Evolutionary conservation across 192 early-diverging fungal species (phyloP).

Genomic region (Coemansia asiatica): DNA sequence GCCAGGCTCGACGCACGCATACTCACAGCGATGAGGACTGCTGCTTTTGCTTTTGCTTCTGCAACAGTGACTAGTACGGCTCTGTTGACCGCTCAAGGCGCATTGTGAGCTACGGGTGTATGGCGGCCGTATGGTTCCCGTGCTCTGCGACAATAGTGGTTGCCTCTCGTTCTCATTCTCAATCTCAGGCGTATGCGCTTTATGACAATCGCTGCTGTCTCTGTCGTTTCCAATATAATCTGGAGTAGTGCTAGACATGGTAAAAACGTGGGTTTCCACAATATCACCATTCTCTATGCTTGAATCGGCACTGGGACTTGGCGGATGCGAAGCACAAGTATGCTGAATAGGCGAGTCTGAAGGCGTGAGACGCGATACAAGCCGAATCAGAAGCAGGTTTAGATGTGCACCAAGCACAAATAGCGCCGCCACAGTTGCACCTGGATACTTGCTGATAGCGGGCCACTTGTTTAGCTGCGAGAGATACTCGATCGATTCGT

Average conservation of each 20-base stretch:
- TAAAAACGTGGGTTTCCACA: background rate
- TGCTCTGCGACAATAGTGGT: conserved; percentile 18
- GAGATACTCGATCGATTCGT: conserved; percentile 39
- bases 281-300: conserved; percentile 6
- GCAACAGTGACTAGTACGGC: background rate
- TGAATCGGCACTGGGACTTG: conserved; percentile 17
- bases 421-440: conserved; percentile 24
- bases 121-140: background rate
- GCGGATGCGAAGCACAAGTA: conserved; percentile 42
- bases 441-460: conserved; percentile 16
- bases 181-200: background rate
- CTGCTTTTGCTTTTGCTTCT: background rate
- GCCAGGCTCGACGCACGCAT: conserved; percentile 31
- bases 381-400: conserved; percentile 32
- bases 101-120: background rate
- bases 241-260: background rate
- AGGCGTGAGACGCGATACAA: conserved; percentile 34
- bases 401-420: conserved; percentile 37
- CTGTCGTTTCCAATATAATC: background rate
- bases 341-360: conserved; percentile 45
- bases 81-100: background rate
- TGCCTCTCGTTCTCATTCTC: conserved; percentile 21
- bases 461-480: conserved; percentile 10
- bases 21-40: conserved; percentile 24
- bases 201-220: conserved; percentile 9